These are phyloP conservation scores for Diaporthe citriasiana DNA, from an alignment of 2,329 filamentous ascomycete genomes.

Conservation along the genomic window DNA sequence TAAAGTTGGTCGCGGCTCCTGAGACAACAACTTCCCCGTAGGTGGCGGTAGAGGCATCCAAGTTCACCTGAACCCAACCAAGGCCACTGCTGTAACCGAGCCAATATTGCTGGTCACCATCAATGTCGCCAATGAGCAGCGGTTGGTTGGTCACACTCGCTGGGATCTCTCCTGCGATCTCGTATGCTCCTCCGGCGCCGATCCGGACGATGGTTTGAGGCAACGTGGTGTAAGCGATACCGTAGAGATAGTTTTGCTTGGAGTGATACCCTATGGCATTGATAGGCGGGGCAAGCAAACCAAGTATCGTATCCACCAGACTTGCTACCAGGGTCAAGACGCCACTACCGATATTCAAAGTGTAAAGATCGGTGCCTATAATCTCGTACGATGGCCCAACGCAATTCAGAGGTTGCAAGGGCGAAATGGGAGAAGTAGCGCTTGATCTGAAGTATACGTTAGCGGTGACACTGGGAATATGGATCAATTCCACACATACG, in stretches of 20 bases:
- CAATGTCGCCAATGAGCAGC: constrained; percentile 20
- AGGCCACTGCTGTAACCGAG: not conserved
- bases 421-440: not conserved
- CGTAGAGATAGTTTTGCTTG: constrained; percentile 8
- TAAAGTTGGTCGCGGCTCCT: not conserved
- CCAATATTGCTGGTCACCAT: constrained; percentile 17
- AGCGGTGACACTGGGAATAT: not conserved
- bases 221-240: not conserved
- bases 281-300: not conserved
- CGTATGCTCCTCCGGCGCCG: not conserved
- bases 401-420: not conserved
- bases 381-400: not conserved
- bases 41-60: not conserved
- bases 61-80: constrained; percentile 3
- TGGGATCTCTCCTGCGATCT: not conserved
- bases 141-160: not conserved
- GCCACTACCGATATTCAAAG: not conserved
- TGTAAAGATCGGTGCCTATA: not conserved
- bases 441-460: not conserved
- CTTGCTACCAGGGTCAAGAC: not conserved
- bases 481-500: not conserved
- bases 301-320: not conserved
- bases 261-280: constrained; percentile 16
- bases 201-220: constrained; percentile 5
- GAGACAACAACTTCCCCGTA: not conserved